Percentiles rank a stretch among this genome's conserved stretches.
These are phyloP conservation scores for Thinopyrum elongatum DNA, from an alignment of 176 grass and related monocot genomes.

Conservation along the genomic window DNA sequence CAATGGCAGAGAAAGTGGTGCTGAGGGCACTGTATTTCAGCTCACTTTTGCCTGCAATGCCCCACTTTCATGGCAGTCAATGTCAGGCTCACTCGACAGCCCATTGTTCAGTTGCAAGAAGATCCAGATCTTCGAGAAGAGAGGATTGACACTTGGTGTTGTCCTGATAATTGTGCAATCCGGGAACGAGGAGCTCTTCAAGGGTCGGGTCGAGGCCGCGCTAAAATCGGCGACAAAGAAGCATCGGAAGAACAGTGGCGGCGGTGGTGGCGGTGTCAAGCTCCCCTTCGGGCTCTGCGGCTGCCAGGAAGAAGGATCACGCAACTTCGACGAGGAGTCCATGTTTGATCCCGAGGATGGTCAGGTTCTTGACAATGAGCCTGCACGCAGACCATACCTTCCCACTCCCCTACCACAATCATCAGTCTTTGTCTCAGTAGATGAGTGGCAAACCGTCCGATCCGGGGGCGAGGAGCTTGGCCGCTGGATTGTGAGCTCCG, in stretches of 20 bases:
- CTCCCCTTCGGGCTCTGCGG: constrained; percentile 94
- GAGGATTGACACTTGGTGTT: constrained; percentile 83
- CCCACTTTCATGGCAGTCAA: constrained; percentile 84
- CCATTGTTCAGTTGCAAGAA: constrained; percentile 84
- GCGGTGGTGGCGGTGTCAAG: constrained; percentile 58
- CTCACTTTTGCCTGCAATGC: constrained; percentile 82
- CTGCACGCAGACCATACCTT: constrained; percentile 44
- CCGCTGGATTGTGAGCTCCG: constrained; percentile 74
- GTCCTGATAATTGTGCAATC: constrained; percentile 76
- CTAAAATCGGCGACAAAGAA: constrained; percentile 71
- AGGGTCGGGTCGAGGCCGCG: constrained; percentile 59
- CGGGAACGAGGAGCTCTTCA: constrained; percentile 74
- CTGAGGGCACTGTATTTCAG: constrained; percentile 57
- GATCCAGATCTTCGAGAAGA: constrained; percentile 99
- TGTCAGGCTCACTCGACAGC: constrained; percentile 79
- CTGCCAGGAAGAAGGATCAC: constrained; percentile 88
- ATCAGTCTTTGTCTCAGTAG: constrained; percentile 84
- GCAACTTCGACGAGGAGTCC: constrained; percentile 76
- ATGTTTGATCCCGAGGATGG: constrained; percentile 77
- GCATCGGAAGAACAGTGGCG: constrained; percentile 57
- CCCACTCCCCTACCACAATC: constrained; percentile 77
- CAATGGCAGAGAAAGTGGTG: constrained; percentile 32
- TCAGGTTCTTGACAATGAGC: constrained; percentile 57
- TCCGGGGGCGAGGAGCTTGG: constrained; percentile 84
- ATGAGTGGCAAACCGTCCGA: constrained; percentile 95